Conservation (phyloP, 805 yeast species). For the Nakazawaea ambrosiae region DNA sequence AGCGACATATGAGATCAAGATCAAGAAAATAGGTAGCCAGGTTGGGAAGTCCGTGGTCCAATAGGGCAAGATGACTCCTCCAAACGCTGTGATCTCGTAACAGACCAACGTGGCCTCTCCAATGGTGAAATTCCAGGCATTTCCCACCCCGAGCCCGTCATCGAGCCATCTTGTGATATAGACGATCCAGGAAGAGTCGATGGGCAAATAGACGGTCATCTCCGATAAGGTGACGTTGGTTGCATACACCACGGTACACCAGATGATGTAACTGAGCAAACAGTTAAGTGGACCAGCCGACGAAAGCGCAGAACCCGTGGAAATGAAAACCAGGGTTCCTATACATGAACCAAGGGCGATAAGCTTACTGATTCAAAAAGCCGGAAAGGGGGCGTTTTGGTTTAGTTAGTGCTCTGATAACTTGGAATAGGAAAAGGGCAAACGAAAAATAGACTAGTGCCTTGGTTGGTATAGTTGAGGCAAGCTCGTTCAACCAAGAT, state of each 20-base stretch:
- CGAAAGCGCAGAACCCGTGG: conserved; percentile 57
- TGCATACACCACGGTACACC: conserved; percentile 64
- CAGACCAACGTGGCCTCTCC: conserved; percentile 75
- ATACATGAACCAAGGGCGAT: conserved; percentile 79
- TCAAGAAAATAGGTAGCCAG: conserved; percentile 57
- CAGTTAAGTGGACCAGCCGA: conserved; percentile 68
- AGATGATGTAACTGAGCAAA: conserved; percentile 54
- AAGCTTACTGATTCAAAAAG: conserved; percentile 39
- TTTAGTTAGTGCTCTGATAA: neutral
- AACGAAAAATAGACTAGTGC: too few species aligned
- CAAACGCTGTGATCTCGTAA: conserved; percentile 63
- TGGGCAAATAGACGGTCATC: conserved; percentile 69
- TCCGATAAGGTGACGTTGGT: conserved; percentile 73
- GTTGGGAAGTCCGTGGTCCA: conserved; percentile 72
- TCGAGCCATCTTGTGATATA: conserved; percentile 68
- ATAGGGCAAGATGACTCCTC: conserved; percentile 59
- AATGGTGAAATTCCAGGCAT: conserved; percentile 78
- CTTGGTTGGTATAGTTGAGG: neutral
- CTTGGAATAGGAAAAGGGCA: too few species aligned
- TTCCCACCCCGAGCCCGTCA: conserved; percentile 68
- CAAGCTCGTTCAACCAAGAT: neutral
- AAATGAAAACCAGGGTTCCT: conserved; percentile 74
- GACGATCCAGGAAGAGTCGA: conserved; percentile 64
- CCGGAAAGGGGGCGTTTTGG: too few species aligned
- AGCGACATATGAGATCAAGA: conserved; percentile 49